A percentile compares a stretch with the other conserved stretches of the same genome.
These are phyloP conservation scores for Aspergillus sclerotialis DNA, from an alignment of 2,329 filamentous ascomycete genomes.

Conservation along the genomic window DNA sequence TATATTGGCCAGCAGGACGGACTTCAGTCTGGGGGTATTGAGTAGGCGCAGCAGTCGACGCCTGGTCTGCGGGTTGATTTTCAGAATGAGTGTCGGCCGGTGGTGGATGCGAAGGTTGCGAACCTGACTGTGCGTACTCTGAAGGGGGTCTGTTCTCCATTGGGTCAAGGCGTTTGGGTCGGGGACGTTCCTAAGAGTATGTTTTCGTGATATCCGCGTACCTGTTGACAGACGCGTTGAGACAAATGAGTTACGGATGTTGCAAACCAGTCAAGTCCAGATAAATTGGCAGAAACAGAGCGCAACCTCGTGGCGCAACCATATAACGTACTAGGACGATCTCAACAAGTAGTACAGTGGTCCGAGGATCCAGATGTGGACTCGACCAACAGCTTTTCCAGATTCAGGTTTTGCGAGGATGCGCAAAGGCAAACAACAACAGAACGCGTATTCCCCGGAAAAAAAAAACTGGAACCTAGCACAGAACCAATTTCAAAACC, in stretches of 20 bases:
- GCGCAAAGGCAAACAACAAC: slow-evolving; percentile 10
- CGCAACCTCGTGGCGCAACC: neutral
- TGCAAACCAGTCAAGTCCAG: neutral
- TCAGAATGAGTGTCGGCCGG: slow-evolving; percentile 65
- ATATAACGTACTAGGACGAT: neutral
- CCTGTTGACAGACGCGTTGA: slow-evolving; percentile 22
- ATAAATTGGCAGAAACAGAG: neutral
- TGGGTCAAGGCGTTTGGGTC: slow-evolving; percentile 31
- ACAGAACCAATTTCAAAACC: too few relatives aligned
- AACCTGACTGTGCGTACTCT: slow-evolving; percentile 84
- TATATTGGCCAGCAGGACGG: slow-evolving; percentile 62
- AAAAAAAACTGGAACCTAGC: too few relatives aligned
- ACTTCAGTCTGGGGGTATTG: slow-evolving; percentile 82
- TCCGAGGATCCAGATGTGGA: neutral
- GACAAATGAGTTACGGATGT: slow-evolving; percentile 15
- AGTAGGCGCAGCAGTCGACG: slow-evolving; percentile 65
- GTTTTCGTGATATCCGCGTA: slow-evolving; percentile 15
- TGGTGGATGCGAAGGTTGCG: slow-evolving; percentile 54
- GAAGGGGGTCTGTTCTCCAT: slow-evolving; percentile 58
- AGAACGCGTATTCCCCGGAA: too few relatives aligned
- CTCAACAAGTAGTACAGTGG: neutral
- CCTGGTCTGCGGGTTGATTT: slow-evolving; percentile 78
- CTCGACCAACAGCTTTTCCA: neutral
- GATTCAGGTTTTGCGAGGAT: slow-evolving; percentile 4
- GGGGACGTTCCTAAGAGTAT: slow-evolving; percentile 7